A percentile compares a stretch with the other conserved stretches of the same genome.
These are phyloP conservation scores for Digitaria exilis DNA, from an alignment of 202 grass and related monocot genomes.

Conservation along the genomic window DNA sequence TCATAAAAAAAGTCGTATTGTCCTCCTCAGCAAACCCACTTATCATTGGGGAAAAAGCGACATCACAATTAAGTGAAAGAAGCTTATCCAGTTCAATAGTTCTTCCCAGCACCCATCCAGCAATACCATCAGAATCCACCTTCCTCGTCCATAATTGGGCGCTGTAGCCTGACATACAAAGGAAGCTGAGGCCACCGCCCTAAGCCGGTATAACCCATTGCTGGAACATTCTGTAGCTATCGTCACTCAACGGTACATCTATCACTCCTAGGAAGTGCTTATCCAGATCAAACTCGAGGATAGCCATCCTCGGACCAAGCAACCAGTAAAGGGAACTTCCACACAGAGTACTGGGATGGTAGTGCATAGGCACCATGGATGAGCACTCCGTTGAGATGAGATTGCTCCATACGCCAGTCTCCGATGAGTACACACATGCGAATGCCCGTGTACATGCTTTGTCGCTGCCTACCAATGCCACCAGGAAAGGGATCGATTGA, in stretches of 20 bases:
- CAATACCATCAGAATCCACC: background rate
- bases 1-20: background rate
- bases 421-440: conserved; percentile 17
- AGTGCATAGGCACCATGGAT: background rate
- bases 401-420: conserved; percentile 1
- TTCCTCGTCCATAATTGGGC: conserved; percentile 16
- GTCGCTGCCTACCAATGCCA: background rate
- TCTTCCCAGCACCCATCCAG: conserved; percentile 12
- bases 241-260: background rate
- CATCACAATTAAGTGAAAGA: background rate
- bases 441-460: too few relatives aligned
- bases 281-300: conserved; percentile 19
- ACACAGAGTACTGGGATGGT: background rate
- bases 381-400: background rate
- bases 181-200: background rate
- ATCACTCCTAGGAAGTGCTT: background rate
- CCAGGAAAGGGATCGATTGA: background rate
- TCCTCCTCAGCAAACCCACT: background rate
- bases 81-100: conserved; percentile 13
- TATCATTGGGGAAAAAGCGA: background rate
- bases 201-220: background rate
- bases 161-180: background rate
- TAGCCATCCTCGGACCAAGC: background rate
- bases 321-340: conserved; percentile 13
- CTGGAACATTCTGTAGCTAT: rapidly evolving